These are phyloP conservation scores for Warburgia ugandensis DNA, from an alignment of 164 flowering plant genomes.

Conservation along the genomic window DNA sequence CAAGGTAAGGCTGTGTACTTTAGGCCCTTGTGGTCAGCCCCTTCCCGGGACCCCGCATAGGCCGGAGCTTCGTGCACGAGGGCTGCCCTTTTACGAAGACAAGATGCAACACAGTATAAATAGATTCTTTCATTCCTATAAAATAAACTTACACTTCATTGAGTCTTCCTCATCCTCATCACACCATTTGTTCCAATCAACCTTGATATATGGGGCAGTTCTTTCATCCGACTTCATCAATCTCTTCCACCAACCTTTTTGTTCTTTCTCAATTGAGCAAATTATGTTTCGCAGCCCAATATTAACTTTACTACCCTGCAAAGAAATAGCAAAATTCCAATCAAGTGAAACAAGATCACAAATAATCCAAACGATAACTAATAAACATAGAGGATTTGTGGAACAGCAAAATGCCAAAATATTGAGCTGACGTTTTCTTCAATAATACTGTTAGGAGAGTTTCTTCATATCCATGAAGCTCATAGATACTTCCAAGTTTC, in stretches of 20 bases:
- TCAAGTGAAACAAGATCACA: not conserved
- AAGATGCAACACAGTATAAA: not conserved
- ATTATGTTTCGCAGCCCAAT: conserved; percentile 66
- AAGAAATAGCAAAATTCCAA: not conserved
- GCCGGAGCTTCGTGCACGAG: no score
- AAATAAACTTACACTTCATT: conserved; percentile 36
- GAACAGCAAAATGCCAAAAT: no score
- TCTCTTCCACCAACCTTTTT: conserved; percentile 84
- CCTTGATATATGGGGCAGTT: conserved; percentile 83
- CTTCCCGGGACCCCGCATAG: no score
- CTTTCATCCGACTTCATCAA: conserved; percentile 68
- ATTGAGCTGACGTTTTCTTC: no score
- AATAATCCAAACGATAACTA: not conserved
- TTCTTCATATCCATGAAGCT: no score
- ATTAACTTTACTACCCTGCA: conserved; percentile 61
- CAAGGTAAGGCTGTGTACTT: no score
- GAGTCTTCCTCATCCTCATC: conserved; percentile 88
- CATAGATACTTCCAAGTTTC: no score
- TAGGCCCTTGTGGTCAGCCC: no score
- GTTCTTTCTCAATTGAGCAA: conserved; percentile 62
- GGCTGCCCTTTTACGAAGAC: no score
- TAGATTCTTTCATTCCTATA: no score
- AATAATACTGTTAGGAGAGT: no score
- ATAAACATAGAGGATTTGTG: no score
- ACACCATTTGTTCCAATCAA: conserved; percentile 95